Percentiles rank a stretch among this genome's conserved stretches.
These are phyloP conservation scores for Diaporthe destruens DNA, from an alignment of 2,329 filamentous ascomycete genomes.

Conservation along the genomic window DNA sequence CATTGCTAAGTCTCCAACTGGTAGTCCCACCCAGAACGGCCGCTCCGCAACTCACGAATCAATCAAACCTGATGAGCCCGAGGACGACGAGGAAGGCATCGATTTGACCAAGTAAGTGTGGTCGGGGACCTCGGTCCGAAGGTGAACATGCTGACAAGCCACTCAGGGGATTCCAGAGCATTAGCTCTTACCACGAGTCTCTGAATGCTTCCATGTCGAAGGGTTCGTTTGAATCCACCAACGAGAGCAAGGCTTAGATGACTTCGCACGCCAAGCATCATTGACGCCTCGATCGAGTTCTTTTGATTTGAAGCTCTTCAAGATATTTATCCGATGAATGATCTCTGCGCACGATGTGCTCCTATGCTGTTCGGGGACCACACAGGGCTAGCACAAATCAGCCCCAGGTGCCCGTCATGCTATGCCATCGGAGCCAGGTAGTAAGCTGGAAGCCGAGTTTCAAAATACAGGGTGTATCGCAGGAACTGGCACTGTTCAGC, in stretches of 20 bases:
- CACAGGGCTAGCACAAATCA: not conserved
- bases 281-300: not conserved
- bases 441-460: too few relatives aligned
- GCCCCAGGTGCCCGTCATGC: too few relatives aligned
- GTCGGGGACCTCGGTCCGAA: not conserved
- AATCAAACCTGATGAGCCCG: slow-evolving; percentile 46
- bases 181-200: slow-evolving; percentile 72
- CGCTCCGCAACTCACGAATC: slow-evolving; percentile 45
- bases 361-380: not conserved
- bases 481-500: not conserved
- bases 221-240: slow-evolving; percentile 40
- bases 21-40: slow-evolving; percentile 60
- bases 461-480: not conserved
- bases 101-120: slow-evolving; percentile 69
- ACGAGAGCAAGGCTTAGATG: slow-evolving; percentile 33
- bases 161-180: slow-evolving; percentile 73
- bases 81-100: slow-evolving; percentile 68
- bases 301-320: not conserved
- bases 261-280: not conserved
- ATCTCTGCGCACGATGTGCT: not conserved
- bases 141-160: not conserved
- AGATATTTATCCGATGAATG: not conserved
- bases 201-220: slow-evolving; percentile 48
- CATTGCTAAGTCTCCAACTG: slow-evolving; percentile 63
- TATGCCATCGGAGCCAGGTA: not conserved